phyloP scores from a whole-genome alignment of 1,284 basidiomycete species.

The Pholiota adiposa region DNA sequence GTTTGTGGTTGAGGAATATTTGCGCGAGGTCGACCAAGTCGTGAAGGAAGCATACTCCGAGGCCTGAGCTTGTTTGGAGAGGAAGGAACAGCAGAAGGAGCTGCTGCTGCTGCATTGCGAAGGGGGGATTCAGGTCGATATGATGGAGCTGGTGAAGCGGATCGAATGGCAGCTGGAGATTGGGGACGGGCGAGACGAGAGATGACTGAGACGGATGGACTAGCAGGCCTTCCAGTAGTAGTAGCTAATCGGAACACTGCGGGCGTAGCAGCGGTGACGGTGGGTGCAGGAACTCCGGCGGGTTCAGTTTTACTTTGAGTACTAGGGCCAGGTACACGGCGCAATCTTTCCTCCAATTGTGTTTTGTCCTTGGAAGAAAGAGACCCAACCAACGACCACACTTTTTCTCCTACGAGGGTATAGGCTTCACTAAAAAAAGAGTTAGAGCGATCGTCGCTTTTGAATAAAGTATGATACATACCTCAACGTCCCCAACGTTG shows the following conservation, averaged over 20 bases:
- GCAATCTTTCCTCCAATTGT: conserved; percentile 88
- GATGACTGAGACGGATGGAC: conserved; percentile 56
- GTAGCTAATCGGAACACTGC: conserved; percentile 57
- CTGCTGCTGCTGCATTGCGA: conserved; percentile 38
- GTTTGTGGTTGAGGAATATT: conserved; percentile 36
- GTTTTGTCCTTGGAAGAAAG: conserved; percentile 88
- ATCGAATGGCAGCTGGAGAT: conserved; percentile 61
- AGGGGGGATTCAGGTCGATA: conserved; percentile 55
- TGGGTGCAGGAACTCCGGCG: conserved; percentile 29
- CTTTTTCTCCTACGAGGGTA: conserved; percentile 81
- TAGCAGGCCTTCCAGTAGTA: conserved; percentile 61
- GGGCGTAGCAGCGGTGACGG: conserved; percentile 30
- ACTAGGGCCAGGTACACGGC: conserved; percentile 75
- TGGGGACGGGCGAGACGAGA: conserved; percentile 62
- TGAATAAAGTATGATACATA: conserved; percentile 28
- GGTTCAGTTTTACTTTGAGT: conserved; percentile 51
- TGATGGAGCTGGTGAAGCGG: conserved; percentile 53
- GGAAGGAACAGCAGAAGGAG: conserved; percentile 37
- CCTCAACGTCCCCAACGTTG: conserved; percentile 80
- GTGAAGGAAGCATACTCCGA: conserved; percentile 71
- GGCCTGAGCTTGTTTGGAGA: conserved; percentile 57
- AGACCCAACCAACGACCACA: conserved; percentile 81
- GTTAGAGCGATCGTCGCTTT: conserved; percentile 14
- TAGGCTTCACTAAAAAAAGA: conserved; percentile 71
- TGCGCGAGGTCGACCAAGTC: conserved; percentile 63